These are phyloP conservation scores for Cymbopogon citratus DNA, from an alignment of 176 grass and related monocot genomes.

Conservation along the genomic window DNA sequence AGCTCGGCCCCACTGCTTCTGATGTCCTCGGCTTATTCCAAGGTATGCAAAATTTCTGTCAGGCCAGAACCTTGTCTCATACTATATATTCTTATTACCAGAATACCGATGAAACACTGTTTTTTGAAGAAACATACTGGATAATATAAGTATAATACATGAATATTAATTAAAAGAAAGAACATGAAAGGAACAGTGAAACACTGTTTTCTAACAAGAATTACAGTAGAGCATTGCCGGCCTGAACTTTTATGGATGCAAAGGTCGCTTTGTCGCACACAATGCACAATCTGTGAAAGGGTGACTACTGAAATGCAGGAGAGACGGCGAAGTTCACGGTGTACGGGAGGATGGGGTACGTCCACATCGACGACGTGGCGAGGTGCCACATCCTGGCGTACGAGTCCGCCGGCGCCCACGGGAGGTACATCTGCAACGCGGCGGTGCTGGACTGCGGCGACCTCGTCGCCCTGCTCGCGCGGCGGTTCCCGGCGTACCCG, in stretches of 20 bases:
- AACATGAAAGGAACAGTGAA: too few relatives aligned
- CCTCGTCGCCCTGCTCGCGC: constrained; percentile 38
- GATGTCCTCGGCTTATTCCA: too few relatives aligned
- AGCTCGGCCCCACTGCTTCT: too few relatives aligned
- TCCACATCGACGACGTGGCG: constrained; percentile 84
- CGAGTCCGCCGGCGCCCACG: constrained; percentile 42
- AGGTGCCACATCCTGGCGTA: constrained; percentile 83
- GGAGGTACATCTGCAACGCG: constrained; percentile 88
- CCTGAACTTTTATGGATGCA: neutral
- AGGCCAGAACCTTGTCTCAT: neutral
- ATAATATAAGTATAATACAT: too few relatives aligned
- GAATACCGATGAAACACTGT: neutral
- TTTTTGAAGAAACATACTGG: neutral
- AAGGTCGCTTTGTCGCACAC: neutral
- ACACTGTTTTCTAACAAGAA: neutral
- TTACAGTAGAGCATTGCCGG: neutral
- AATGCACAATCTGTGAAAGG: neutral
- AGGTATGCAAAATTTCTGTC: neutral
- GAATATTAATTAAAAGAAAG: too few relatives aligned
- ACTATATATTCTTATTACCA: neutral
- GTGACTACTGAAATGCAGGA: constrained; percentile 26
- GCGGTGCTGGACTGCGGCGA: constrained; percentile 47
- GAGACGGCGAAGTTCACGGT: constrained; percentile 58
- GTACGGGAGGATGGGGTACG: constrained; percentile 86
- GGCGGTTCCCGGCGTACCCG: constrained; percentile 58